Percentiles rank a stretch among this genome's conserved stretches.
phyloP scores from a whole-genome alignment of 441 rosid species.

The Brassica balearica region DNA sequence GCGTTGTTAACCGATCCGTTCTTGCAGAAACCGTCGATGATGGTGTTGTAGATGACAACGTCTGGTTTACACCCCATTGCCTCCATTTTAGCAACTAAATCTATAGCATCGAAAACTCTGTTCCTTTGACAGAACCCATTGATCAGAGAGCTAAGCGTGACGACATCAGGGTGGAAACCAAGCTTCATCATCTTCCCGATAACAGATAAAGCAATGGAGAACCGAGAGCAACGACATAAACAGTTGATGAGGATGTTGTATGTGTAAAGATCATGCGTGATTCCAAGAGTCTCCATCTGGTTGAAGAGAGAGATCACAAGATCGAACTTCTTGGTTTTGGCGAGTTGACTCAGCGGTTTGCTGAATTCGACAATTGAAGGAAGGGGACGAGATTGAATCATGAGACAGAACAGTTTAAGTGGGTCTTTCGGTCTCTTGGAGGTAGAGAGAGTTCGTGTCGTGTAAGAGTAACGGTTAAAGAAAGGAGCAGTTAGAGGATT shows the following conservation, averaged over 20 bases:
- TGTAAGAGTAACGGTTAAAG: background rate
- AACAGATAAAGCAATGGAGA: slow-evolving; percentile 39
- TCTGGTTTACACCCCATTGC: slow-evolving; percentile 23
- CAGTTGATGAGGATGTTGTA: slow-evolving; percentile 45
- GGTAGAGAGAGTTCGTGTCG: slow-evolving; percentile 10
- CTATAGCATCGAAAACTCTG: slow-evolving; percentile 32
- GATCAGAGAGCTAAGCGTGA: slow-evolving; percentile 46
- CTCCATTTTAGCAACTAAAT: slow-evolving; percentile 33
- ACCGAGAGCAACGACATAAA: slow-evolving; percentile 35
- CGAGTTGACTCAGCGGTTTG: slow-evolving; percentile 21
- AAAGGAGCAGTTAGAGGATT: slow-evolving; percentile 11
- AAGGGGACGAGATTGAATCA: slow-evolving; percentile 35
- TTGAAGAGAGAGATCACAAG: slow-evolving; percentile 32
- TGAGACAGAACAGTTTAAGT: slow-evolving; percentile 12
- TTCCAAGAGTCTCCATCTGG: slow-evolving; percentile 29
- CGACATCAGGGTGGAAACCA: slow-evolving; percentile 33
- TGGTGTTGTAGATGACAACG: slow-evolving; percentile 36
- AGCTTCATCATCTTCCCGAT: slow-evolving; percentile 44
- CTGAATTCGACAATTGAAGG: slow-evolving; percentile 39
- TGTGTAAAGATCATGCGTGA: slow-evolving; percentile 38
- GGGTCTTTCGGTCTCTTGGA: background rate
- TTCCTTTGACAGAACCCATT: slow-evolving; percentile 39
- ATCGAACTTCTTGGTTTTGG: slow-evolving; percentile 27
- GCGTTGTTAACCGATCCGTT: slow-evolving; percentile 20
- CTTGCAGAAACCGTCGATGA: slow-evolving; percentile 34